Percentiles rank a stretch among this genome's conserved stretches.
Conservation (phyloP, 2,329 filamentous ascomycete species). For the Pseudocercospora ulei region DNA sequence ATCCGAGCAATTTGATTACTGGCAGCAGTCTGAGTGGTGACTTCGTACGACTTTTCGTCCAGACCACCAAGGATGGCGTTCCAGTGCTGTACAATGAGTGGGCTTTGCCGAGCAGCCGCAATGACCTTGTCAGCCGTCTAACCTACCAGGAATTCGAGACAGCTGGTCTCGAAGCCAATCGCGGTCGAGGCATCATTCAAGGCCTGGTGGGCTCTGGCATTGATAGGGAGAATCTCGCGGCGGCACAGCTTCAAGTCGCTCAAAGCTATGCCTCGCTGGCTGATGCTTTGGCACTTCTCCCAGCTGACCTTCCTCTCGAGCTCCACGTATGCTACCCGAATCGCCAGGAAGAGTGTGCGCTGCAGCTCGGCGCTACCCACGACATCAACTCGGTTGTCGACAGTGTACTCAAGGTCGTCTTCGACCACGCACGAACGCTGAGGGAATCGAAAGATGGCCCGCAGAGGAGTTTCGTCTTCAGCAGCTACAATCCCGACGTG, state of each 20-base stretch:
- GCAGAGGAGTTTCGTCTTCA: constrained; percentile 83
- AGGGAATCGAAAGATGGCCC: constrained; percentile 58
- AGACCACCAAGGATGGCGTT: constrained; percentile 77
- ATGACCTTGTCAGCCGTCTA: constrained; percentile 71
- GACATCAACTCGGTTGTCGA: constrained; percentile 86
- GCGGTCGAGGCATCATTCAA: constrained; percentile 26
- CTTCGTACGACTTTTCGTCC: constrained; percentile 83
- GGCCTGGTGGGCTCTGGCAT: constrained; percentile 27
- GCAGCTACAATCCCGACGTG: constrained; percentile 78
- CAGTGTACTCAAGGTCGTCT: constrained; percentile 71
- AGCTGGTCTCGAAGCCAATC: constrained; percentile 33
- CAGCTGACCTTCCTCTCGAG: constrained; percentile 74
- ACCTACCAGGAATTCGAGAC: constrained; percentile 61
- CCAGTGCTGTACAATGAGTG: constrained; percentile 82
- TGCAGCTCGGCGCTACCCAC: constrained; percentile 61
- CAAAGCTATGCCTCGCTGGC: constrained; percentile 67
- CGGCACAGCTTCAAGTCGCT: constrained; percentile 60
- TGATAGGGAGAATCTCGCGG: constrained; percentile 43
- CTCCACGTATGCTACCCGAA: constrained; percentile 86
- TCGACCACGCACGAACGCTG: constrained; percentile 72
- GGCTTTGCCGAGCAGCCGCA: constrained; percentile 47
- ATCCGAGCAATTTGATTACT: constrained; percentile 77
- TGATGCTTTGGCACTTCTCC: constrained; percentile 65
- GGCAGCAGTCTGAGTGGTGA: constrained; percentile 94
- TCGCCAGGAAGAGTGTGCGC: constrained; percentile 56